A percentile compares a stretch with the other conserved stretches of the same genome.
Conservation (phyloP, 139 green algal species). For the Protoeuglena noctilucae region DNA sequence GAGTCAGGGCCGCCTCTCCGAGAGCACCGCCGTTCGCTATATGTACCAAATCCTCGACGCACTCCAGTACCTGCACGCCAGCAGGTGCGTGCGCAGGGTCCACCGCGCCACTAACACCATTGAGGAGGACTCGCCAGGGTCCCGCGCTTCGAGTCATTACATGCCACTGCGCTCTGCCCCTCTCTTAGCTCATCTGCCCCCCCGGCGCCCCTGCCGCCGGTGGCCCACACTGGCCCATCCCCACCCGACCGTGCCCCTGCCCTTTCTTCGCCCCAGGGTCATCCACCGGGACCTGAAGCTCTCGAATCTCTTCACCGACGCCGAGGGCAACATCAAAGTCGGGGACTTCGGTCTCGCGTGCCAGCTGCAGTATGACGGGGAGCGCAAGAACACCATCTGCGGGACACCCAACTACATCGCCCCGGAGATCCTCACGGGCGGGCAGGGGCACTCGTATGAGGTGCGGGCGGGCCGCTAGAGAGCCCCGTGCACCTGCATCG, state of each 20-base stretch:
- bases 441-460: constrained; percentile 12
- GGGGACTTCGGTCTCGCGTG: constrained; percentile 18
- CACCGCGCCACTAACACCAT: no score
- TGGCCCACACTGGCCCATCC: no score
- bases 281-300: constrained; percentile 22
- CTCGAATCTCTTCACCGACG: constrained; percentile 12
- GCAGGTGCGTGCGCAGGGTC: no score
- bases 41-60: constrained; percentile 3
- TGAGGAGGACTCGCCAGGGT: no score
- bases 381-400: constrained; percentile 18
- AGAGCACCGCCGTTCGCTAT: not conserved
- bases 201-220: no score
- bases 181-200: no score
- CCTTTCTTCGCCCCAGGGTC: not conserved
- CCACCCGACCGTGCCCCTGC: no score
- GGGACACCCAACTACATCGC: constrained; percentile 23
- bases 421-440: constrained; percentile 9
- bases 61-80: constrained; percentile 3
- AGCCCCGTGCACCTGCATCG: no score
- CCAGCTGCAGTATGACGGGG: constrained; percentile 4
- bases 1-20: not conserved
- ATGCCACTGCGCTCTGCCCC: no score
- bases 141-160: no score
- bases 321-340: not conserved
- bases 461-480: no score